Conservation (phyloP, 2,329 filamentous ascomycete genomes). For the Pestalotiopsis sp. region DNA sequence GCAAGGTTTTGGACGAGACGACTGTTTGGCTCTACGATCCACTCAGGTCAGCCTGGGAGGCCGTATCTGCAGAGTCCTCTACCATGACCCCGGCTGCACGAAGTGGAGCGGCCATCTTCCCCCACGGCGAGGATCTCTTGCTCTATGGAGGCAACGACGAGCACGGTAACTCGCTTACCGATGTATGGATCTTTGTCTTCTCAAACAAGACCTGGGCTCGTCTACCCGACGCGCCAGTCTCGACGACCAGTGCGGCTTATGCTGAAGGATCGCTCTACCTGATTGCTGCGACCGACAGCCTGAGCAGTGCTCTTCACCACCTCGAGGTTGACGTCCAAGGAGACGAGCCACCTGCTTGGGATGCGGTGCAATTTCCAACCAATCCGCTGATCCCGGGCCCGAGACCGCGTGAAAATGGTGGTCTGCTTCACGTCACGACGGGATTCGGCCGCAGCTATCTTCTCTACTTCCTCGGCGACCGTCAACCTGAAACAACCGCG, state of each 20-base stretch:
- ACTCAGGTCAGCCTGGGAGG: conserved; percentile 36
- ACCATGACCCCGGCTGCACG: conserved; percentile 26
- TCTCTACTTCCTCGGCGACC: conserved; percentile 50
- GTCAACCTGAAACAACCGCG: conserved; percentile 8
- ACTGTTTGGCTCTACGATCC: conserved; percentile 42
- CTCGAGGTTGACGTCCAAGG: conserved; percentile 35
- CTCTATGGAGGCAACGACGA: conserved; percentile 47
- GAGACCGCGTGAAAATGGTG: conserved; percentile 42
- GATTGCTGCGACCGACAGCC: conserved; percentile 39
- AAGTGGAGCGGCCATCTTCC: conserved; percentile 36
- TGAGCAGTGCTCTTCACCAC: conserved; percentile 37
- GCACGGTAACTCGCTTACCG: conserved; percentile 33
- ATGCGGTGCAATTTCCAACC: conserved; percentile 36
- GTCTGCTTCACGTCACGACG: conserved; percentile 48
- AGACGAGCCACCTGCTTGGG: conserved; percentile 38
- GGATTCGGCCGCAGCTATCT: conserved; percentile 56
- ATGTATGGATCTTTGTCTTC: conserved; percentile 55
- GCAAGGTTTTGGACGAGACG: conserved; percentile 31
- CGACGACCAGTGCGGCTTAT: conserved; percentile 43
- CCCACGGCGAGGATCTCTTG: conserved; percentile 48
- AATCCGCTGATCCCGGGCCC: conserved; percentile 43
- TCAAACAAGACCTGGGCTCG: conserved; percentile 49
- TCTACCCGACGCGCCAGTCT: conserved; percentile 44
- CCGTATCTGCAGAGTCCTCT: conserved; percentile 25
- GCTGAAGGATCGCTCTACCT: conserved; percentile 48